These are phyloP conservation scores for Pilobolus umbonatus DNA, from an alignment of 192 early-diverging fungal genomes.

Conservation along the genomic window DNA sequence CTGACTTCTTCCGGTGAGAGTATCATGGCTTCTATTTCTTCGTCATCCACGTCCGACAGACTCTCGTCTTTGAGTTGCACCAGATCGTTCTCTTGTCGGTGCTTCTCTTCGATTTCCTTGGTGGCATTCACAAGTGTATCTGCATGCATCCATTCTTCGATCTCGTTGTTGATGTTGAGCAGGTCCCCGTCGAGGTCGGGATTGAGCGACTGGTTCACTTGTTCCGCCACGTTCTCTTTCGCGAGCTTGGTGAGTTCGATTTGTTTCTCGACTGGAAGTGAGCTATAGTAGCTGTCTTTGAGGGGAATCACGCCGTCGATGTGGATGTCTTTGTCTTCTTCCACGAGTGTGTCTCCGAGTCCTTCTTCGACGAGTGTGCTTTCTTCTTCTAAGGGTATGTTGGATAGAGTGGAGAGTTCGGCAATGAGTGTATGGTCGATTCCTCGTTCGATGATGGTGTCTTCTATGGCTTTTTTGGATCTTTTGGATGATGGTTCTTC, in stretches of 20 bases:
- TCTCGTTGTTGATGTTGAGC: constrained; percentile 37
- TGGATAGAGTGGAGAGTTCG: too few relatives aligned
- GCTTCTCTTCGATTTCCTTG: constrained; percentile 10
- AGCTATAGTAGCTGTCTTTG: neutral
- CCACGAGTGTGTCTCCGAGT: constrained; percentile 14
- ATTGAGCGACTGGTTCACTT: neutral
- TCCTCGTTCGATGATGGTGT: too few relatives aligned
- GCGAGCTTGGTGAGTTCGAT: neutral
- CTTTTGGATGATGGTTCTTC: too few relatives aligned
- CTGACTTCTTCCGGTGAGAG: constrained; percentile 74
- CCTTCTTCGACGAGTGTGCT: constrained; percentile 13
- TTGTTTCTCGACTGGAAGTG: neutral
- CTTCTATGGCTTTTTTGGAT: too few relatives aligned
- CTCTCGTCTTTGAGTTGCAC: neutral
- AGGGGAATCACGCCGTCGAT: neutral
- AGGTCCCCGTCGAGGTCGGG: constrained; percentile 44
- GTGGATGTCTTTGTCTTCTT: constrained; percentile 26
- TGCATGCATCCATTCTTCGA: constrained; percentile 31
- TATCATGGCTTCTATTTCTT: constrained; percentile 64
- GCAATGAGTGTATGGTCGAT: too few relatives aligned
- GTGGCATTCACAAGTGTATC: constrained; percentile 28
- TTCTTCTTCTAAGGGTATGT: neutral
- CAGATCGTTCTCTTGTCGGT: constrained; percentile 8
- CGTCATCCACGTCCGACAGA: constrained; percentile 65
- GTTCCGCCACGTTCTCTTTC: neutral